These are phyloP conservation scores for Annulohypoxylon nitens DNA, from an alignment of 495 filamentous ascomycete genomes.

Conservation along the genomic window DNA sequence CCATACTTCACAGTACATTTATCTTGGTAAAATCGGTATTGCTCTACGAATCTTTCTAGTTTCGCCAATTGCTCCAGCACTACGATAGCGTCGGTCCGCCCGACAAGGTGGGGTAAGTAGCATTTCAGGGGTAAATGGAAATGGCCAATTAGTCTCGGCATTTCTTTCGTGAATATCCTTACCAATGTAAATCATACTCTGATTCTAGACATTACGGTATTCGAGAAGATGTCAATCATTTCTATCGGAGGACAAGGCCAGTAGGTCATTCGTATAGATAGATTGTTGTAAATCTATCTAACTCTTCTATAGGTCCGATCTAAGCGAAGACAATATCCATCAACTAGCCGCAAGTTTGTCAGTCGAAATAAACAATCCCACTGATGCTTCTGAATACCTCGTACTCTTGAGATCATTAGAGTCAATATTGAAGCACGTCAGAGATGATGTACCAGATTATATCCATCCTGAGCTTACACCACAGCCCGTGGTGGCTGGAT, in stretches of 20 bases:
- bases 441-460: slow-evolving; percentile 44
- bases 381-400: slow-evolving; percentile 48
- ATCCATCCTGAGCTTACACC: slow-evolving; percentile 49
- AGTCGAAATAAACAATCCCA: not conserved
- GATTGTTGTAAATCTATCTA: not conserved
- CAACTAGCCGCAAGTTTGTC: not conserved
- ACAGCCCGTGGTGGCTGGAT: slow-evolving; percentile 15
- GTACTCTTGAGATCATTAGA: slow-evolving; percentile 51
- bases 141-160: not conserved
- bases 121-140: not conserved
- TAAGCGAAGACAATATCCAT: not conserved
- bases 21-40: too few relatives aligned
- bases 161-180: not conserved
- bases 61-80: too few relatives aligned
- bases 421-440: slow-evolving; percentile 40
- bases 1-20: not conserved
- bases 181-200: not conserved
- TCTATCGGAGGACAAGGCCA: not conserved
- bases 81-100: not conserved
- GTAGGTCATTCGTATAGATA: not conserved
- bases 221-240: slow-evolving; percentile 2
- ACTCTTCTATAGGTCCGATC: not conserved
- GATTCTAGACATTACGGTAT: not conserved
- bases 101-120: slow-evolving; percentile 1
- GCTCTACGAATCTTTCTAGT: too few relatives aligned